Evolutionary conservation across 2,329 filamentous ascomycete species (phyloP), one percentile per base, ranked within the genome.

Genomic region (Chaetomiaceae sp.): DNA sequence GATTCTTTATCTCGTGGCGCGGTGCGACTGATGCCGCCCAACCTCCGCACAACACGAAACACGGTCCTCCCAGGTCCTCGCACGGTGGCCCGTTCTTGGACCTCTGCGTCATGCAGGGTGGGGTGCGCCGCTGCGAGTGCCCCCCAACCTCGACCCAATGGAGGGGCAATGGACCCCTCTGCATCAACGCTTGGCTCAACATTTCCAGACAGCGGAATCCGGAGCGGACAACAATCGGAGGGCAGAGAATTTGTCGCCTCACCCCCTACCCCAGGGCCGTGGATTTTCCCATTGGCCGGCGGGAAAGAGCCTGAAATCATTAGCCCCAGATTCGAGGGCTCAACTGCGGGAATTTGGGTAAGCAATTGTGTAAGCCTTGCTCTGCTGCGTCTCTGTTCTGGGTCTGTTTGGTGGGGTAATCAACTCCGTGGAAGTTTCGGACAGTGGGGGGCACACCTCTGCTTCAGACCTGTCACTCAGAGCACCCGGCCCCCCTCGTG

Each of bases 321-420:
- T 52, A 54, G 44, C 46, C 49, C 39, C 49, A 41, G 39, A 42
- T 30, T 13, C 40, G 39, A 35, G 27, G 44, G 42, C 45, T 47
- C 35, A 33, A 40, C 30, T 59, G 57, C 55, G 57, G 54, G 54
- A 58, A 59, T 59, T 59, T 58, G 54, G 43, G 41, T 38, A 41
- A 50, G 47, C 44, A 40, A 39, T 51, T 51, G 50, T 48, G 49
- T 50, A 51, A 48, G 48, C 43, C 37, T 48, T 44, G 34, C 41
- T 33, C 31, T 30, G 27, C 30, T 20, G 44, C 48, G 38, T 48
- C 42, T 37, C 45, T 54, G 37, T 33, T 38, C 41, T 46, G 51
- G 43, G 44, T 37, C 45, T 54, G 37, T 33, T 38, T 44, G 49
- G 51, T 46, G 44, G 52, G 52, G 40, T 44, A 37, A 35, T 47